Evolutionary conservation across 139 green algal species (phyloP), one percentile per base, ranked within the genome.

Genomic region (Micractinium conductrix): DNA sequence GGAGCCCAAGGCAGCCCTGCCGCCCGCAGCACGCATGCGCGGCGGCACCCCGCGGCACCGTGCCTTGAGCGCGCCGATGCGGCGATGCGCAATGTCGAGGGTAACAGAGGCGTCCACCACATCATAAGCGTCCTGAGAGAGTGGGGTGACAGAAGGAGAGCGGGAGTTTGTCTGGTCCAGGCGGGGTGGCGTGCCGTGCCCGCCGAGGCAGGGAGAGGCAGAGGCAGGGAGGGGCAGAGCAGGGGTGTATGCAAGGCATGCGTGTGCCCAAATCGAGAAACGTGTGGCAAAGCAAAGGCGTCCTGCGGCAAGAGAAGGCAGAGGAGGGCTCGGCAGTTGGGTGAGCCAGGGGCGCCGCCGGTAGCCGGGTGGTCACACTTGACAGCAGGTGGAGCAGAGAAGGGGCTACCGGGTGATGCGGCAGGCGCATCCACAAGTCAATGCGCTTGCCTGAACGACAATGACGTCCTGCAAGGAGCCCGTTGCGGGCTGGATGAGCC

Each of bases 1-100:
- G n/a, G n/a, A n/a, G n/a, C n/a, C n/a, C n/a, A n/a, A n/a, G n/a
- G n/a, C n/a, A n/a, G n/a, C n/a, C n/a, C n/a, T n/a, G n/a, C n/a
- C n/a, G n/a, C n/a, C n/a, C n/a, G n/a, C n/a, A n/a, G n/a, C n/a
- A n/a, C n/a, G n/a, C n/a, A n/a, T n/a, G n/a, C n/a, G n/a, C n/a
- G n/a, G n/a, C n/a, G n/a, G n/a, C n/a, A n/a, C n/a, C n/a, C n/a
- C n/a, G n/a, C n/a, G n/a, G 91, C 6, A 10, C 2, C 78, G 44
- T 40, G 55, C 84, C 65, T 74, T 62, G 24, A 88, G 84, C 1
- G 63, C 84, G 4, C 78, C 84, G 60, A 88, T 73, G 48, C 84
- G 76, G n/a, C 76, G 84, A 45, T 88, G 84, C 17, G 58, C 63
- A 33, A 88, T 48, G 48, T 88, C 78, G 0, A 88, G 78, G 6